phyloP scores from a whole-genome alignment of 768 basidiomycete genomes.

The Trametes punicea region DNA sequence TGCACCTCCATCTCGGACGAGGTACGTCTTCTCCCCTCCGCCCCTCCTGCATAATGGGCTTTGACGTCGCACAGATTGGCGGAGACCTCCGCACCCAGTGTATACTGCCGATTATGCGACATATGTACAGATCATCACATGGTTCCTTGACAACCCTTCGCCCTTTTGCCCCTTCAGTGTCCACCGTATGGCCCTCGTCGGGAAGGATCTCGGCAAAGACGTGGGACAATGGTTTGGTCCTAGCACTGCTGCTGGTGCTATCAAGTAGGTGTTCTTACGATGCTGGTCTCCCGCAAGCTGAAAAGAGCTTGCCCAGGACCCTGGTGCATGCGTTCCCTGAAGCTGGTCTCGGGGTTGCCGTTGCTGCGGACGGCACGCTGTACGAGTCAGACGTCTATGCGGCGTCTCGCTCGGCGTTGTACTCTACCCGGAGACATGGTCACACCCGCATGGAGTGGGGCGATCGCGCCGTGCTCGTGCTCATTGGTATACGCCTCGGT shows the following conservation, averaged over 20 bases:
- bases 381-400: slow-evolving; percentile 85
- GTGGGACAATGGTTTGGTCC: slow-evolving; percentile 99
- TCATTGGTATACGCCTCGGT: slow-evolving; percentile 85
- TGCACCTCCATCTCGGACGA: slow-evolving; percentile 71
- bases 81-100: slow-evolving; percentile 62
- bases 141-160: slow-evolving; percentile 91
- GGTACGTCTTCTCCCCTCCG: slow-evolving; percentile 46
- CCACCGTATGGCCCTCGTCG: slow-evolving; percentile 92
- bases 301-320: slow-evolving; percentile 42
- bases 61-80: slow-evolving; percentile 64
- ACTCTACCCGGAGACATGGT: slow-evolving; percentile 14
- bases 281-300: background rate
- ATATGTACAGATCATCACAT: slow-evolving; percentile 88
- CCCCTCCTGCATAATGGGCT: background rate
- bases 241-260: slow-evolving; percentile 94
- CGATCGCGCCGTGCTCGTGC: slow-evolving; percentile 75
- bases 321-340: slow-evolving; percentile 79
- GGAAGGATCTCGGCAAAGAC: slow-evolving; percentile 92
- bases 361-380: slow-evolving; percentile 76
- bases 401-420: slow-evolving; percentile 50
- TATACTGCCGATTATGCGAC: slow-evolving; percentile 68
- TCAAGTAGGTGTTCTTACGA: slow-evolving; percentile 53
- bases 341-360: slow-evolving; percentile 74
- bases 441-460: slow-evolving; percentile 56
- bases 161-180: slow-evolving; percentile 89